phyloP scores from a whole-genome alignment of 2,329 filamentous ascomycete genomes.

The Periconia sp. region DNA sequence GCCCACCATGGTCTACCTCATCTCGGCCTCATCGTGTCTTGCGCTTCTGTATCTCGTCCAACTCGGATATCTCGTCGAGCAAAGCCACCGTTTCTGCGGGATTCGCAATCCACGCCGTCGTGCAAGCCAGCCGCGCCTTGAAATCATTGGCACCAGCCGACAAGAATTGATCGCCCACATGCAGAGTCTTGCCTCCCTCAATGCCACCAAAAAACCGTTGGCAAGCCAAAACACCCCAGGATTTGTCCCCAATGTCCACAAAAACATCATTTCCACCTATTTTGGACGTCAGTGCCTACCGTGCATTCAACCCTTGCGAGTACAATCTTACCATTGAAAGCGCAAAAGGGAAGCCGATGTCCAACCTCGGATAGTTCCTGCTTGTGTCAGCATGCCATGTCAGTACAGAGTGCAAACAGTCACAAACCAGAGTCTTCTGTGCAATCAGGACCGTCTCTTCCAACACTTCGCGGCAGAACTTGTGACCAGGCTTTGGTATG shows the following conservation, averaged over 20 bases:
- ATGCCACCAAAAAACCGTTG: conserved; percentile 86
- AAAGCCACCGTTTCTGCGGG: conserved; percentile 87
- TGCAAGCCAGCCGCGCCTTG: conserved; percentile 88
- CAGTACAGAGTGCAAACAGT: neutral
- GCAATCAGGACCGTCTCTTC: conserved; percentile 96
- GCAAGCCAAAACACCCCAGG: conserved; percentile 89
- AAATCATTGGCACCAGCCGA: conserved; percentile 92
- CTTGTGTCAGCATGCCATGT: conserved; percentile 9
- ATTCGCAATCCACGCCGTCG: conserved; percentile 95
- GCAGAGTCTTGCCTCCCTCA: conserved; percentile 76
- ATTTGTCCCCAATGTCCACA: conserved; percentile 98
- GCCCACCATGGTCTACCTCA: no score
- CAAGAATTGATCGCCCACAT: conserved; percentile 94
- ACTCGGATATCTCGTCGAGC: conserved; percentile 72
- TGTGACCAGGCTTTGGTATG: conserved; percentile 59
- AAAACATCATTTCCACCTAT: conserved; percentile 89
- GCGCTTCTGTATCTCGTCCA: conserved; percentile 44
- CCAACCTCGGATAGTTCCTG: conserved; percentile 74
- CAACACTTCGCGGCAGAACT: conserved; percentile 82
- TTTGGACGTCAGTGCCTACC: conserved; percentile 14
- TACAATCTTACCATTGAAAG: conserved; percentile 73
- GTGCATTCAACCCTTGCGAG: neutral
- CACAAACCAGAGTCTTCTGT: conserved; percentile 72
- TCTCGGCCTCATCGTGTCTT: conserved; percentile 28
- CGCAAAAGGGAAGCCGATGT: conserved; percentile 79